These are phyloP conservation scores for Eucalyptus curtisii DNA, from an alignment of 345 rosid genomes.

Conservation along the genomic window DNA sequence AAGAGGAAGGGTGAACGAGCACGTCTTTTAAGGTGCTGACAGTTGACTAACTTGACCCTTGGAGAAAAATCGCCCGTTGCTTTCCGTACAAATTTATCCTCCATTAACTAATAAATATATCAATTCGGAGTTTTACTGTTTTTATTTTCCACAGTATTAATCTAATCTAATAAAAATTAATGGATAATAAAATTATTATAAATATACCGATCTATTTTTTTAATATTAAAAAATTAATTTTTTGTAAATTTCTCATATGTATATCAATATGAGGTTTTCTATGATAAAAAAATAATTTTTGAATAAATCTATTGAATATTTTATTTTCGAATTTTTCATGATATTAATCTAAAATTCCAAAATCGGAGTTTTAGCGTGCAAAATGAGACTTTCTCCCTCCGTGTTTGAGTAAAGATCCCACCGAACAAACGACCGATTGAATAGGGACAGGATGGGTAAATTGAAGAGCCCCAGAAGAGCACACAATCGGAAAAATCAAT, in stretches of 20 bases:
- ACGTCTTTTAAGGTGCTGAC: background rate
- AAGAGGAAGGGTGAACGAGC: background rate
- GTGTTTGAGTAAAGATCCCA: background rate
- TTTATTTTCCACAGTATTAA: too few species aligned
- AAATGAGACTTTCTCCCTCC: background rate
- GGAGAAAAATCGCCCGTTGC: background rate
- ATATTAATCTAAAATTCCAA: background rate
- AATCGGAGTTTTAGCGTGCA: background rate
- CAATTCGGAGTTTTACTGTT: too few species aligned
- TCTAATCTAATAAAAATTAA: too few species aligned
- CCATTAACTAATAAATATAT: background rate
- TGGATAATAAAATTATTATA: rapidly evolving
- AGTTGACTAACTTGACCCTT: background rate
- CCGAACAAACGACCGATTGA: background rate
- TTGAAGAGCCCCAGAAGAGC: background rate
- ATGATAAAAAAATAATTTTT: too few species aligned
- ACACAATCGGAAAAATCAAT: background rate
- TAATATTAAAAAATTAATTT: too few species aligned
- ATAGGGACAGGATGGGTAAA: background rate
- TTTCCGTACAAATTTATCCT: background rate
- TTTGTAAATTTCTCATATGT: rapidly evolving
- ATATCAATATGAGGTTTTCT: too few species aligned
- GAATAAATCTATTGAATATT: too few species aligned
- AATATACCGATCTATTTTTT: too few species aligned
- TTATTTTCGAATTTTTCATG: too few species aligned